Percentiles rank a stretch among this genome's conserved stretches.
Conservation (phyloP, 2,329 filamentous ascomycete species). For the Orbilia javanica region DNA sequence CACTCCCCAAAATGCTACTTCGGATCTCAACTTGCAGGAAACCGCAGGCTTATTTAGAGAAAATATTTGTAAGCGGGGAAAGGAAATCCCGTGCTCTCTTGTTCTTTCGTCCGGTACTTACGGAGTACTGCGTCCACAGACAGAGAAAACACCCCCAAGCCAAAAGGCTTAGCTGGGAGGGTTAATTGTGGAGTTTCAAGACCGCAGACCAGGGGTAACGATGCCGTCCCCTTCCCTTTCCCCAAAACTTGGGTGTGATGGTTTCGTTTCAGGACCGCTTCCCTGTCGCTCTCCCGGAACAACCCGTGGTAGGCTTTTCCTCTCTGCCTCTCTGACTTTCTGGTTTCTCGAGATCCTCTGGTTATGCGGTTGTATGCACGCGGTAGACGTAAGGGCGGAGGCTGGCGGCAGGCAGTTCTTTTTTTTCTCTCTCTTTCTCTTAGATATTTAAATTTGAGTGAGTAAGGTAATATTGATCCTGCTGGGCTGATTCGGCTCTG, state of each 20-base stretch:
- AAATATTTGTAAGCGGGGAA: slow-evolving; percentile 51
- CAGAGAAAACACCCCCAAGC: neutral
- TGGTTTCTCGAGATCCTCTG: too few species aligned
- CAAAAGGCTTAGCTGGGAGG: slow-evolving; percentile 29
- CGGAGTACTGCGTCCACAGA: neutral
- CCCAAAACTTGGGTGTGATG: slow-evolving; percentile 35
- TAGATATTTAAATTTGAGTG: neutral
- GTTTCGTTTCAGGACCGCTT: slow-evolving; percentile 57
- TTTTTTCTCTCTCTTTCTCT: too few species aligned
- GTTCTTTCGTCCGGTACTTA: slow-evolving; percentile 49
- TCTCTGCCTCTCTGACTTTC: neutral
- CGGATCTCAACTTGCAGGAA: slow-evolving; percentile 34
- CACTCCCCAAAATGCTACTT: slow-evolving; percentile 5
- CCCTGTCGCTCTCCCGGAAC: slow-evolving; percentile 47
- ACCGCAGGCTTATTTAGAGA: slow-evolving; percentile 54
- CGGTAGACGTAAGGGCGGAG: slow-evolving; percentile 4
- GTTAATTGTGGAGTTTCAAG: slow-evolving; percentile 56
- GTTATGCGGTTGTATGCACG: too few species aligned
- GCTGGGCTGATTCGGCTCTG: neutral
- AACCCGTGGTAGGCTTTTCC: slow-evolving; percentile 48
- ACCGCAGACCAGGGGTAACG: slow-evolving; percentile 31
- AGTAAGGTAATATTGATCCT: too few species aligned
- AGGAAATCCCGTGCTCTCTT: slow-evolving; percentile 34
- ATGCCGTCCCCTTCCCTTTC: slow-evolving; percentile 36
- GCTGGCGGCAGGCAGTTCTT: slow-evolving; percentile 45